phyloP scores from a whole-genome alignment of 768 basidiomycete species.

The Wakefieldia striispora region DNA sequence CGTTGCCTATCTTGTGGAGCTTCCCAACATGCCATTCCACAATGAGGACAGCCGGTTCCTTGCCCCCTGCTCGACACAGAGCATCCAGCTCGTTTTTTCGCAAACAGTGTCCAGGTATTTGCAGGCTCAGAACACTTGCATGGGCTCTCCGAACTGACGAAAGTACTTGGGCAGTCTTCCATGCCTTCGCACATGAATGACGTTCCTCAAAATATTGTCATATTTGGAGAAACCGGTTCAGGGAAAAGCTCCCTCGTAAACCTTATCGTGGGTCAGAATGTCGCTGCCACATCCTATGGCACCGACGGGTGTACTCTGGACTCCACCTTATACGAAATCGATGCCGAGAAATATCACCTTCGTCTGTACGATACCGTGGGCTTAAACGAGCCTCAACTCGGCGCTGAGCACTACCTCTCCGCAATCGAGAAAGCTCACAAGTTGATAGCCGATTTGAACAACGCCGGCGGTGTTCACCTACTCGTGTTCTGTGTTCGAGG shows the following conservation, averaged over 20 bases:
- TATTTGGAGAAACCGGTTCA: constrained; percentile 33
- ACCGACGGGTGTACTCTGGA: constrained; percentile 38
- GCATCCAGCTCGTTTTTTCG: not conserved
- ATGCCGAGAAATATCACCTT: constrained; percentile 14
- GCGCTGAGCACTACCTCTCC: constrained; percentile 20
- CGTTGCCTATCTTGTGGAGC: too few relatives aligned
- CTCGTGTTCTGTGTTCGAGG: constrained; percentile 39
- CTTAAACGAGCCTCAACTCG: constrained; percentile 27
- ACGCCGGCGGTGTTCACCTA: constrained; percentile 34
- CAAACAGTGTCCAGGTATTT: constrained; percentile 9
- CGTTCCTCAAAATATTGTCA: constrained; percentile 26
- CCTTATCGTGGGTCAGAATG: constrained; percentile 33
- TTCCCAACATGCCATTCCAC: not conserved
- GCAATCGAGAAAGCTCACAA: constrained; percentile 30
- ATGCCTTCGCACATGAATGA: constrained; percentile 16
- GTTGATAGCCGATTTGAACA: constrained; percentile 31
- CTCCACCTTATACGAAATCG: constrained; percentile 22
- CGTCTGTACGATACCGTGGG: constrained; percentile 33
- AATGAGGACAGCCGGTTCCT: not conserved
- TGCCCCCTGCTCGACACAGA: not conserved
- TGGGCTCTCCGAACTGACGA: constrained; percentile 4
- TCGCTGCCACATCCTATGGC: constrained; percentile 32
- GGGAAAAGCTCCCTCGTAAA: constrained; percentile 47
- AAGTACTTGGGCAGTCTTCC: constrained; percentile 1
- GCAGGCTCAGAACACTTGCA: not conserved